These are phyloP conservation scores for Ophryocystis elektroscirrha DNA, from an alignment of 169 alveolate genomes.

Conservation along the genomic window DNA sequence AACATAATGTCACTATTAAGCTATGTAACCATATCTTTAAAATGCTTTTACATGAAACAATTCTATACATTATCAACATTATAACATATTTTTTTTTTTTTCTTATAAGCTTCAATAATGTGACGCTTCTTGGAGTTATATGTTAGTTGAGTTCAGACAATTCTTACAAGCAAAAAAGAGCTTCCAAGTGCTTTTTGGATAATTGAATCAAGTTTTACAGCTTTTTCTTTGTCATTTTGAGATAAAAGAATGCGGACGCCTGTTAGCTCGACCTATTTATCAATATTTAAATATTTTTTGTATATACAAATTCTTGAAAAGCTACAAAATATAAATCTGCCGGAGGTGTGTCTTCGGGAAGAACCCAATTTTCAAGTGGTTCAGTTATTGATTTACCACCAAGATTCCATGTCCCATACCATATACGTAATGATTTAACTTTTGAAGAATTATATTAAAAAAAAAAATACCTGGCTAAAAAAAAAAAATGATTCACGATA, in stretches of 20 bases:
- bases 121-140: no score
- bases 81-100: no score
- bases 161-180: no score
- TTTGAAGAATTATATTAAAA: no score
- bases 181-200: constrained; percentile 1
- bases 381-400: constrained; percentile 13
- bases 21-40: no score
- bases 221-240: constrained; percentile 8
- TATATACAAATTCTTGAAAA: constrained; percentile 14
- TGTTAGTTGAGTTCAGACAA: no score
- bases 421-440: constrained; percentile 3
- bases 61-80: no score
- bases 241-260: constrained; percentile 10
- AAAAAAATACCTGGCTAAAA: no score
- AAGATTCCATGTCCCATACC: constrained; percentile 18
- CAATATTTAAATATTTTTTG: not conserved
- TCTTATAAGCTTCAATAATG: no score
- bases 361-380: constrained; percentile 10
- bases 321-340: constrained; percentile 9
- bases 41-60: no score
- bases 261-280: constrained; percentile 12
- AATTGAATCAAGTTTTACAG: constrained; percentile 3
- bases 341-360: constrained; percentile 2
- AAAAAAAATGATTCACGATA: no score
- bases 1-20: no score